A percentile compares a stretch with the other conserved stretches of the same genome.
Evolutionary conservation across 805 yeast genomes (phyloP).

Genomic region (Saturnispora mendoncae): DNA sequence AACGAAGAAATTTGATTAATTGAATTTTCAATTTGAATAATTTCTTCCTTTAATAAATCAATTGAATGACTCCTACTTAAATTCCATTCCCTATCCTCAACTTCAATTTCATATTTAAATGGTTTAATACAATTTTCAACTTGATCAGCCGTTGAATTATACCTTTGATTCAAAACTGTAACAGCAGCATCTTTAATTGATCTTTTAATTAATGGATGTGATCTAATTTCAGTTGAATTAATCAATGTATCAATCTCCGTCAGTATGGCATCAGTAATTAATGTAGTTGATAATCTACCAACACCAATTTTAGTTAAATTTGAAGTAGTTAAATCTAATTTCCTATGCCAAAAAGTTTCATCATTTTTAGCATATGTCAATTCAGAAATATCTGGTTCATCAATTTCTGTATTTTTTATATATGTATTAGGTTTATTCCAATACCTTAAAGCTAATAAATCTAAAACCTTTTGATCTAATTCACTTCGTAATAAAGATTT

Average conservation of each 20-base stretch:
- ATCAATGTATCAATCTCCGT: slow-evolving; percentile 70
- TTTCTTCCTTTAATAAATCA: slow-evolving; percentile 68
- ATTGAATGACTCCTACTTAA: slow-evolving; percentile 72
- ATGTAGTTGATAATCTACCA: slow-evolving; percentile 78
- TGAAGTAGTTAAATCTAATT: slow-evolving; percentile 75
- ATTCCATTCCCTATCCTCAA: slow-evolving; percentile 92
- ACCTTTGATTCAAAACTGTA: slow-evolving; percentile 67
- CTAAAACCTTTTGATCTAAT: slow-evolving; percentile 82
- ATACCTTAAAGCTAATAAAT: slow-evolving; percentile 78
- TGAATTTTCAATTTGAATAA: slow-evolving; percentile 68
- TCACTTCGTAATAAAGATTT: slow-evolving; percentile 70
- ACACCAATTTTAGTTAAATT: slow-evolving; percentile 87
- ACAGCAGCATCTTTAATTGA: slow-evolving; percentile 81
- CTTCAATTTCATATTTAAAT: slow-evolving; percentile 91
- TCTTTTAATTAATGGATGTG: slow-evolving; percentile 78
- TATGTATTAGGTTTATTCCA: slow-evolving; percentile 66
- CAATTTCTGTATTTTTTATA: slow-evolving; percentile 16
- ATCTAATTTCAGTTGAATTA: slow-evolving; percentile 63
- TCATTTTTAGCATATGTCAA: slow-evolving; percentile 51
- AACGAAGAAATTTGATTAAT: slow-evolving; percentile 50
- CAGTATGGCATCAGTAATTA: slow-evolving; percentile 71
- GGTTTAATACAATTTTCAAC: slow-evolving; percentile 98
- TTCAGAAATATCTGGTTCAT: slow-evolving; percentile 46
- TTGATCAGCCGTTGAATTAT: slow-evolving; percentile 91
- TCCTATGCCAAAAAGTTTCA: slow-evolving; percentile 80